Percentiles rank a stretch among this genome's conserved stretches.
Evolutionary conservation across 257 asterid genomes (phyloP).

Genomic region (Solanum habrochaites): DNA sequence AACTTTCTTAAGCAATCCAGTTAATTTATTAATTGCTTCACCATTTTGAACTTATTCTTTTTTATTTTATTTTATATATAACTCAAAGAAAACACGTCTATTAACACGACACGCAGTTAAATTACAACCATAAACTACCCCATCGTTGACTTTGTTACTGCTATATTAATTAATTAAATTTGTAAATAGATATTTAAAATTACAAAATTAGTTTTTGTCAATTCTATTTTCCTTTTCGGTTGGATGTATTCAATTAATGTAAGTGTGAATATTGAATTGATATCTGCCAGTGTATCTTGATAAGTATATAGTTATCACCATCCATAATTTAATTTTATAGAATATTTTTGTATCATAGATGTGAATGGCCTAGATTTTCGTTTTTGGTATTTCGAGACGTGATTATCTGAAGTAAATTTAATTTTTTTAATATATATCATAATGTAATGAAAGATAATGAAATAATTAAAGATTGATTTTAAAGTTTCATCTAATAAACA

Average conservation of each 20-base stretch:
- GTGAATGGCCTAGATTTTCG: background rate
- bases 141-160: constrained; percentile 2
- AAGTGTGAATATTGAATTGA: background rate
- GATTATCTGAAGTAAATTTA: background rate
- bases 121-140: background rate
- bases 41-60: background rate
- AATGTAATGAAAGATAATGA: background rate
- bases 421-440: too few species aligned
- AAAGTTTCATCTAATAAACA: background rate
- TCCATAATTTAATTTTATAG: too few species aligned
- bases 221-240: background rate
- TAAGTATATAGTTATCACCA: background rate
- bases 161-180: background rate
- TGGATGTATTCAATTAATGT: background rate
- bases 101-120: background rate
- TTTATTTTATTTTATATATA: too few species aligned
- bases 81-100: background rate
- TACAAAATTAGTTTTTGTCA: background rate
- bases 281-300: background rate
- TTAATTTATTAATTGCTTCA: background rate
- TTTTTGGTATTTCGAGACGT: background rate
- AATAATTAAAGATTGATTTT: too few species aligned
- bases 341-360: too few species aligned
- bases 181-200: background rate
- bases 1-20: background rate